Percentiles rank a stretch among this genome's conserved stretches.
phyloP scores from a whole-genome alignment of 2,329 filamentous ascomycete species.

The Scedosporium boydii region DNA sequence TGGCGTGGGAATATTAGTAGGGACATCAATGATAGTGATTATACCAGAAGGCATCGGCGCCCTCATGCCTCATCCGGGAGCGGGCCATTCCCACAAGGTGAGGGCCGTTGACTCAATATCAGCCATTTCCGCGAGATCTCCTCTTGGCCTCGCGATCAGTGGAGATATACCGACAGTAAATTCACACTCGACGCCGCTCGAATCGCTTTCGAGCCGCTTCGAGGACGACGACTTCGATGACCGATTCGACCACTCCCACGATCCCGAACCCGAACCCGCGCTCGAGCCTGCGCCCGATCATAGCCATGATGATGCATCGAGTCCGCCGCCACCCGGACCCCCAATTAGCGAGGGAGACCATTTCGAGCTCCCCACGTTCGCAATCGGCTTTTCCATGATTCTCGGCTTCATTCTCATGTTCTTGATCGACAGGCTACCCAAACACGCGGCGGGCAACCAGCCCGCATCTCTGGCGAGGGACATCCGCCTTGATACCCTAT shows the following conservation, averaged over 20 bases:
- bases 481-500: slow-evolving; percentile 79
- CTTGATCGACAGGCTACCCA: slow-evolving; percentile 77
- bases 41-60: slow-evolving; percentile 95
- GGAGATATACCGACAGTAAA: neutral
- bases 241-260: neutral
- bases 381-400: slow-evolving; percentile 79
- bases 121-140: neutral
- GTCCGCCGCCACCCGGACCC: slow-evolving; percentile 11
- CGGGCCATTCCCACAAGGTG: slow-evolving; percentile 26
- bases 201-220: neutral
- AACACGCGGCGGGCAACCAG: slow-evolving; percentile 58
- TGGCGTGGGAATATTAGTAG: slow-evolving; percentile 87
- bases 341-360: slow-evolving; percentile 20
- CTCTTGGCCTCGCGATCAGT: neutral
- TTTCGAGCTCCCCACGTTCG: slow-evolving; percentile 52
- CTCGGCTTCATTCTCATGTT: slow-evolving; percentile 95
- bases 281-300: neutral
- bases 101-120: slow-evolving; percentile 7
- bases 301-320: slow-evolving; percentile 1
- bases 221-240: neutral
- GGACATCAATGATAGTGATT: slow-evolving; percentile 91
- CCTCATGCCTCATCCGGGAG: slow-evolving; percentile 51
- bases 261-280: neutral
- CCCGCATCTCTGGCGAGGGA: slow-evolving; percentile 63
- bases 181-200: neutral